Percentiles rank a stretch among this genome's conserved stretches.
phyloP scores from a whole-genome alignment of 164 flowering plant genomes.

The Nelumbo lutea region DNA sequence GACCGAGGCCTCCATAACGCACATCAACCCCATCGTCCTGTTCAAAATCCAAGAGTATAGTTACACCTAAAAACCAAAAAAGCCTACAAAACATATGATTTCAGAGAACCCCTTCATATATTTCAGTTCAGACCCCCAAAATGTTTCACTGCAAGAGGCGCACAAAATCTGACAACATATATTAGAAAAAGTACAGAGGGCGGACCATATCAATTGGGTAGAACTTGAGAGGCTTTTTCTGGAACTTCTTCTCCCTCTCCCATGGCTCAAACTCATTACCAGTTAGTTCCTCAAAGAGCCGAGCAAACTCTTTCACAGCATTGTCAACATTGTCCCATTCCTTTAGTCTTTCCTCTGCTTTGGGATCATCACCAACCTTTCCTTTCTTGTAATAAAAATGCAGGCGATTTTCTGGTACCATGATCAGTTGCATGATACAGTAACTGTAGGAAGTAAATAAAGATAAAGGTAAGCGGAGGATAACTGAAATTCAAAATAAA shows the following conservation, averaged over 20 bases:
- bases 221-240: slow-evolving; percentile 49
- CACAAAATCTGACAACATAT: background rate
- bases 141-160: background rate
- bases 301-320: slow-evolving; percentile 54
- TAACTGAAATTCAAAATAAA: background rate
- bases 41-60: background rate
- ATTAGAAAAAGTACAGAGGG: background rate
- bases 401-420: slow-evolving; percentile 46
- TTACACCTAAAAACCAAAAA: too few species aligned
- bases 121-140: too few species aligned
- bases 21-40: slow-evolving; percentile 80
- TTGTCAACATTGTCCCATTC: slow-evolving; percentile 42
- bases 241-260: slow-evolving; percentile 73
- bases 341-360: slow-evolving; percentile 63
- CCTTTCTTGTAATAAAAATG: slow-evolving; percentile 71
- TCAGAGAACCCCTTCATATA: too few species aligned
- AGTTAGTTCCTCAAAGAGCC: slow-evolving; percentile 63
- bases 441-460: slow-evolving; percentile 33
- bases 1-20: slow-evolving; percentile 65
- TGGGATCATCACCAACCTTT: slow-evolving; percentile 50
- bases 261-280: slow-evolving; percentile 82
- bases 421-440: slow-evolving; percentile 61
- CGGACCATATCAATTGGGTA: slow-evolving; percentile 72
- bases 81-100: too few species aligned
- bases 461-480: too few species aligned